phyloP scores from a whole-genome alignment of 108 stramenopile genomes.

The Aurantiochytrium sp. region DNA sequence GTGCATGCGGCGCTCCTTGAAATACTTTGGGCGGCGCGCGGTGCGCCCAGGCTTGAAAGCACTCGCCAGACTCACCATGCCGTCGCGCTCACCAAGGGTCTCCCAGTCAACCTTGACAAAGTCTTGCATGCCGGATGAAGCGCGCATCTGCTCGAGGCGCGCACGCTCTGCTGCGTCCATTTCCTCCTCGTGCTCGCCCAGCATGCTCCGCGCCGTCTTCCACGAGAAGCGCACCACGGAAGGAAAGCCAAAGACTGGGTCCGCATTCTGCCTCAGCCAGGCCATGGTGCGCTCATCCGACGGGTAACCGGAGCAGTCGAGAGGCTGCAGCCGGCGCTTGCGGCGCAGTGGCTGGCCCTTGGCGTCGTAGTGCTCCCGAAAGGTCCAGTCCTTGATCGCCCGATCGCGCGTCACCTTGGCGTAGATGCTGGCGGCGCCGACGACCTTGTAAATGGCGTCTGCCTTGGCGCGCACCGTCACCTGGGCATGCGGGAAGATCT shows the following conservation, averaged over 20 bases:
- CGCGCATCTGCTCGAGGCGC: background rate
- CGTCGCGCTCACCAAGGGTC: background rate
- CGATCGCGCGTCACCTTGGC: constrained; percentile 75
- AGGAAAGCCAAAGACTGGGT: constrained; percentile 8
- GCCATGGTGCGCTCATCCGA: background rate
- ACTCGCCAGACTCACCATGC: background rate
- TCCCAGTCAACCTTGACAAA: constrained; percentile 22
- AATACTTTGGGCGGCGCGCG: background rate
- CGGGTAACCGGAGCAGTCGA: constrained; percentile 9
- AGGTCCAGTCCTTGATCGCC: constrained; percentile 7
- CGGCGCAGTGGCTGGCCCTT: background rate
- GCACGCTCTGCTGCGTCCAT: background rate
- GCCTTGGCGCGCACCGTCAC: constrained; percentile 86
- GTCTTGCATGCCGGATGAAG: background rate
- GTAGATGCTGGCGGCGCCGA: constrained; percentile 66
- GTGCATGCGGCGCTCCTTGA: background rate
- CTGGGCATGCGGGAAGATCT: constrained; percentile 62
- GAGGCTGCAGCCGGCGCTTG: background rate
- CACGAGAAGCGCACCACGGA: constrained; percentile 7
- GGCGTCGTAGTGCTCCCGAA: constrained; percentile 26
- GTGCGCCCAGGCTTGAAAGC: background rate
- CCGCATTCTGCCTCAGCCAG: background rate
- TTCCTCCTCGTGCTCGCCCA: background rate
- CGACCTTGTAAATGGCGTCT: constrained; percentile 80
- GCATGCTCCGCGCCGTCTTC: background rate